Evolutionary conservation across 1,284 basidiomycete genomes (phyloP), one percentile per base, ranked within the genome.

Genomic region (Melampsora americana): DNA sequence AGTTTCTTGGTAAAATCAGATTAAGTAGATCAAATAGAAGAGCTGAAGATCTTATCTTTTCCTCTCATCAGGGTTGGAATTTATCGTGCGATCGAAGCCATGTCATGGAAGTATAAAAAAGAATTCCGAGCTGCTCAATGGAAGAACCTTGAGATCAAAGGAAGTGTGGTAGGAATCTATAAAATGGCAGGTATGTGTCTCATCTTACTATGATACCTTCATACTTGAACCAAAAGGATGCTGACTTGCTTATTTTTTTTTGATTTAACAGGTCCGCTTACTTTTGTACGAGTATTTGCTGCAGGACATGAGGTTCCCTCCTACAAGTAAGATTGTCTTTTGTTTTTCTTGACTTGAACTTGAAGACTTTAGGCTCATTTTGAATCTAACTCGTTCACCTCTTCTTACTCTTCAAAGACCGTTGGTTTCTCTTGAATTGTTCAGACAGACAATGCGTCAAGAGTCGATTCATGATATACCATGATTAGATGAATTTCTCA

Each of bases 281-380:
- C 67, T 26, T 76, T 62, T 30, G 61, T 76, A 28, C 67, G 59
- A 50, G 67, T 76, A 3, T 59, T 50, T 50, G 35, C 39, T 26
- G 74, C 74, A 28, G 74, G 74, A 20, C 74, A 76, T 28, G 66
- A 65, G 44, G 67, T 76, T 48, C 56, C 74, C 11, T 59, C 74
- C 6, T 76, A 76, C 61, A 69, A 69, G 74, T 76, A 64, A 53
- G 74, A 42, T 9, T 12, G 2, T 42, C 42, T 42, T 42, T 42
- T 12, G 14, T 42, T 12, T 12, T 2, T 12, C 9, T 42, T 42
- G 11, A 12, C 6, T 42, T 42, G 42, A 42, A 12, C 6, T 42
- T 42, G 42, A 42, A 42, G 12, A 42, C 42, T 42, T 9, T 14
- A 12, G 1, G n/a, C n/a, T n/a, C n/a, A n/a, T n/a, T n/a, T n/a